phyloP scores from a whole-genome alignment of 371 early-diverging fungal genomes.

The Mortierella sp. region DNA sequence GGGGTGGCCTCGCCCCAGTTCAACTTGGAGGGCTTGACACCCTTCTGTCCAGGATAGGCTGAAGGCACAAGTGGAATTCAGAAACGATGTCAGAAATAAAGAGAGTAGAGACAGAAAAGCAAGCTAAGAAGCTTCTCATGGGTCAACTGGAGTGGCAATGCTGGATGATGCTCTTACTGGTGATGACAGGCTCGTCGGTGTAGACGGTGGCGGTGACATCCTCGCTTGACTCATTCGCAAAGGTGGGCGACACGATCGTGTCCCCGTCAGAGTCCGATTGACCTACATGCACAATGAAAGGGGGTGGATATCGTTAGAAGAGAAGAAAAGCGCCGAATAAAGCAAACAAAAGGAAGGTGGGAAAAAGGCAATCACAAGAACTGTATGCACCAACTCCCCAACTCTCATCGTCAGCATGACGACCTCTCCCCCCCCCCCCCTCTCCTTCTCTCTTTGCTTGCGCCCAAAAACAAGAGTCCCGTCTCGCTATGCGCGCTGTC shows the following conservation, averaged over 20 bases:
- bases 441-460: constrained; percentile 1
- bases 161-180: constrained; percentile 43
- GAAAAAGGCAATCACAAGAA: neutral
- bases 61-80: too few species aligned
- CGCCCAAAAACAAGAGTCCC: constrained; percentile 7
- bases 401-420: constrained; percentile 25
- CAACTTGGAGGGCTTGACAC: constrained; percentile 87
- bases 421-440: neutral
- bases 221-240: constrained; percentile 16
- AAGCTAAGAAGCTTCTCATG: neutral
- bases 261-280: constrained; percentile 57
- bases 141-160: too few species aligned
- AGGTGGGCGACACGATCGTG: constrained; percentile 45
- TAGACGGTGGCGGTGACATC: constrained; percentile 22
- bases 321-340: constrained; percentile 1
- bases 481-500: neutral
- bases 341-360: neutral
- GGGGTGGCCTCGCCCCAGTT: constrained; percentile 88
- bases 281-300: constrained; percentile 18
- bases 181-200: constrained; percentile 53
- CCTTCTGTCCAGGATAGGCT: constrained; percentile 91
- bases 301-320: neutral
- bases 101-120: neutral
- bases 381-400: neutral
- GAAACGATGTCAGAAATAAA: constrained; percentile 9